Percentiles rank a stretch among this genome's conserved stretches.
Conservation (phyloP, 2,329 filamentous ascomycete species). For the Gnomoniopsis sp. region DNA sequence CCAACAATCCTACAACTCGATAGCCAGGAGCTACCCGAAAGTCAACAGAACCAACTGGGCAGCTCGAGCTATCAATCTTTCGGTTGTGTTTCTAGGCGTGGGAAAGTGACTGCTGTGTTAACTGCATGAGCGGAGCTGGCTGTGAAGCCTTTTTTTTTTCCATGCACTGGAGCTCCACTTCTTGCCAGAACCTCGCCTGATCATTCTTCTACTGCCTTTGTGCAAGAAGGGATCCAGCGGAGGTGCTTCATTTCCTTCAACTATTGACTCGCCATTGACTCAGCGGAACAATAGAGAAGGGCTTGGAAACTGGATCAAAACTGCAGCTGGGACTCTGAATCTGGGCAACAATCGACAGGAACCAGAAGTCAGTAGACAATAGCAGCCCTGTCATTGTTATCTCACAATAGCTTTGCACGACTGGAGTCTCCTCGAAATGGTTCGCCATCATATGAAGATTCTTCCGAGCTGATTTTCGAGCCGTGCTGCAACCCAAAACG, state of each 20-base stretch:
- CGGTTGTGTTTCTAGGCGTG: not conserved
- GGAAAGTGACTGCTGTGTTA: not conserved
- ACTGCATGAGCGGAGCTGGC: not conserved
- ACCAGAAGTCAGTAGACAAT: constrained; percentile 7
- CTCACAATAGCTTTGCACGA: not conserved
- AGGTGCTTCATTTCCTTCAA: not conserved
- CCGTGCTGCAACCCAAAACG: not conserved
- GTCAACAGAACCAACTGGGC: not conserved
- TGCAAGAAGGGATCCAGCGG: not conserved
- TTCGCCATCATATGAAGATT: not conserved
- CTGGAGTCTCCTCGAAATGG: not conserved
- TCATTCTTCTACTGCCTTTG: not conserved
- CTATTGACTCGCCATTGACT: constrained; percentile 9
- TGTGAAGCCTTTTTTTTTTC: not conserved
- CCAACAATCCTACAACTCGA: not conserved
- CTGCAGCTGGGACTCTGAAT: not conserved
- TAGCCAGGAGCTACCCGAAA: not conserved
- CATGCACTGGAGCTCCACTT: not conserved
- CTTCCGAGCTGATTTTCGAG: not conserved
- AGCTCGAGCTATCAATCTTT: not conserved
- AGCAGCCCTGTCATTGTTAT: not conserved
- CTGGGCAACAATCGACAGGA: not conserved
- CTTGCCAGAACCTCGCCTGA: not conserved
- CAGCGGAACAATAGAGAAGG: constrained; percentile 10
- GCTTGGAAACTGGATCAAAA: not conserved